Evolutionary conservation across 768 basidiomycete genomes (phyloP).

Genomic region (Arthromyces matolae): DNA sequence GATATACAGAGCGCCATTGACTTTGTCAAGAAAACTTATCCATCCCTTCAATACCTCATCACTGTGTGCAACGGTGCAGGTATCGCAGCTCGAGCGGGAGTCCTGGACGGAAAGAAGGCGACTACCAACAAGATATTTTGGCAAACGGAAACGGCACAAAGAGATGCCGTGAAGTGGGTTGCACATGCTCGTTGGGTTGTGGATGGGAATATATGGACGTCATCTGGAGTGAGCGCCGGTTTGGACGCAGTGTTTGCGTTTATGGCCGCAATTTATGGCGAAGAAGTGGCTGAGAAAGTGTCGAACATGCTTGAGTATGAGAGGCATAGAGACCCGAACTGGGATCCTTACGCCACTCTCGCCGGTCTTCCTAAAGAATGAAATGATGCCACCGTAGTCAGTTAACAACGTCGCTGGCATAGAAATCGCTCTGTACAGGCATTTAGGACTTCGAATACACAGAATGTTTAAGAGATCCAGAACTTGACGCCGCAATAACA

Average conservation of each 20-base stretch:
- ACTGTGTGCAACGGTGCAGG: background rate
- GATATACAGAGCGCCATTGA: background rate
- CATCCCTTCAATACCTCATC: background rate
- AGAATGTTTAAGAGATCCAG: too few relatives aligned
- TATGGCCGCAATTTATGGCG: background rate
- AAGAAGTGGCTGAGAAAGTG: background rate
- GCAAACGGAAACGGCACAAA: background rate
- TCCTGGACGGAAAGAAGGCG: background rate
- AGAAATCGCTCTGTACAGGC: too few relatives aligned
- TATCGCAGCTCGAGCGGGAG: background rate
- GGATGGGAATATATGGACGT: background rate
- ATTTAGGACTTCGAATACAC: too few relatives aligned
- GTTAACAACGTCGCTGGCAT: too few relatives aligned
- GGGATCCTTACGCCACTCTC: too few relatives aligned
- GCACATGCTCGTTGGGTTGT: background rate
- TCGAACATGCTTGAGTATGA: background rate
- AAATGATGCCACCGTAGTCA: too few relatives aligned
- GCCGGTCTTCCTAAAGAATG: too few relatives aligned
- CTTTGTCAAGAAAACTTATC: background rate
- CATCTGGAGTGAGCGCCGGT: too few relatives aligned
- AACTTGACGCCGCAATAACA: too few relatives aligned
- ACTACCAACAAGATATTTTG: background rate
- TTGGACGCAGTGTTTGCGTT: background rate
- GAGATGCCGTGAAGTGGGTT: background rate
- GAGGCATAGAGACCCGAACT: background rate